These are phyloP conservation scores for Euryodendron excelsum DNA, from an alignment of 148 eudicot species.

Conservation along the genomic window DNA sequence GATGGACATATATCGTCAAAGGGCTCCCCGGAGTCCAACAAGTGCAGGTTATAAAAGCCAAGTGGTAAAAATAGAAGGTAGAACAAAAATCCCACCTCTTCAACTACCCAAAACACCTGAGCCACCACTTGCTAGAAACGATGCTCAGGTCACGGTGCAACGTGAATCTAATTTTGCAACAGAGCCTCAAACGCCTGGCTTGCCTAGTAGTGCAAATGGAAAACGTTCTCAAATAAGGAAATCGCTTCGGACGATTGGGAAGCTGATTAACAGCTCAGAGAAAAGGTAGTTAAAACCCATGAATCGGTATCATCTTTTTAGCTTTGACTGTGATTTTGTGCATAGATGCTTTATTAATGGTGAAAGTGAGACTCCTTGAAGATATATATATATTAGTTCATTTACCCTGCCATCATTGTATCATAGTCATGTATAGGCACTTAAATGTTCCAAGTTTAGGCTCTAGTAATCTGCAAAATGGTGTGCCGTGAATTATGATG, in stretches of 20 bases:
- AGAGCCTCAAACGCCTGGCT: conserved; percentile 36
- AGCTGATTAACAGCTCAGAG: conserved; percentile 79
- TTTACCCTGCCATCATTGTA: too few relatives aligned
- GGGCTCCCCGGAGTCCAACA: conserved; percentile 30
- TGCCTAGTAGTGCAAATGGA: conserved; percentile 29
- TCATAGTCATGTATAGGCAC: neutral
- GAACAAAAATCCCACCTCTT: conserved; percentile 25
- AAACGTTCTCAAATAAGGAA: conserved; percentile 79
- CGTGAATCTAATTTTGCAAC: conserved; percentile 14
- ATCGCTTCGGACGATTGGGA: conserved; percentile 81
- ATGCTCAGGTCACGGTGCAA: conserved; percentile 14
- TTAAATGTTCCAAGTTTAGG: neutral
- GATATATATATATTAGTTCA: too few relatives aligned
- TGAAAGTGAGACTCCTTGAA: too few relatives aligned
- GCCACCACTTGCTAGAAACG: conserved; percentile 24
- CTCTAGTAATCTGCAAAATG: too few relatives aligned
- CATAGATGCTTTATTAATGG: too few relatives aligned
- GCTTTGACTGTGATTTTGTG: too few relatives aligned
- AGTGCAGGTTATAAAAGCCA: conserved; percentile 15
- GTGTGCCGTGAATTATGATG: neutral
- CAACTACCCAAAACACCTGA: conserved; percentile 53
- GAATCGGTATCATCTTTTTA: too few relatives aligned
- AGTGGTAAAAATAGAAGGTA: conserved; percentile 18
- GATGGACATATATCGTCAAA: conserved; percentile 8
- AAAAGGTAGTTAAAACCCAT: conserved; percentile 44